phyloP scores from a whole-genome alignment of 805 yeast genomes.

The Cyberlindnera mycetangii region DNA sequence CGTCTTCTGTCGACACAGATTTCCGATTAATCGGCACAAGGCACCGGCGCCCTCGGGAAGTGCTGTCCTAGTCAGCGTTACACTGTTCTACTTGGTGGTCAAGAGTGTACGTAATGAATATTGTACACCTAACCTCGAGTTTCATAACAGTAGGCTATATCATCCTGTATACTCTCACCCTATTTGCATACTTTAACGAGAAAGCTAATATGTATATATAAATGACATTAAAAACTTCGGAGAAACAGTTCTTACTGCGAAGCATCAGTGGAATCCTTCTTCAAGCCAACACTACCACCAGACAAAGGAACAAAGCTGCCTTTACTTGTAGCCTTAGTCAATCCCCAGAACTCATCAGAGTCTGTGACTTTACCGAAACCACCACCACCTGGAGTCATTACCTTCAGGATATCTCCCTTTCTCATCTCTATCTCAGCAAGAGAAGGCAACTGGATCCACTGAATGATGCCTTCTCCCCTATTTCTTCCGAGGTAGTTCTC shows the following conservation, averaged over 20 bases:
- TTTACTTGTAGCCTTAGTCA: slow-evolving; percentile 12
- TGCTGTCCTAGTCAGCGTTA: too few species aligned
- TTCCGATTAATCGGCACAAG: too few species aligned
- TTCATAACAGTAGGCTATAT: too few species aligned
- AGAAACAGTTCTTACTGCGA: slow-evolving; percentile 24
- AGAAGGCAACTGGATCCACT: slow-evolving; percentile 34
- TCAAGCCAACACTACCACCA: slow-evolving; percentile 21
- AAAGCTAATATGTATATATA: too few species aligned
- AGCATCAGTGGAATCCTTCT: slow-evolving; percentile 18
- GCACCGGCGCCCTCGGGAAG: too few species aligned
- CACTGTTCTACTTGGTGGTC: too few species aligned
- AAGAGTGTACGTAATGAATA: too few species aligned
- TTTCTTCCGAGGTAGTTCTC: slow-evolving; percentile 36
- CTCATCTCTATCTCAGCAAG: slow-evolving; percentile 35
- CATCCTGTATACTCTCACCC: too few species aligned
- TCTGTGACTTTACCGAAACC: slow-evolving; percentile 38
- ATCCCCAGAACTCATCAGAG: slow-evolving; percentile 26
- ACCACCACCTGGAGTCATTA: slow-evolving; percentile 45
- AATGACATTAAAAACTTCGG: too few species aligned
- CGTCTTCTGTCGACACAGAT: too few species aligned
- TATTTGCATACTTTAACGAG: too few species aligned
- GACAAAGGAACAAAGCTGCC: slow-evolving; percentile 23
- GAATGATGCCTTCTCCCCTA: slow-evolving; percentile 30
- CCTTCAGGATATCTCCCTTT: slow-evolving; percentile 37
- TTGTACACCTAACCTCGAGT: too few species aligned